phyloP scores from a whole-genome alignment of 2,329 filamentous ascomycete genomes.

The Sarocladium brachiariae region DNA sequence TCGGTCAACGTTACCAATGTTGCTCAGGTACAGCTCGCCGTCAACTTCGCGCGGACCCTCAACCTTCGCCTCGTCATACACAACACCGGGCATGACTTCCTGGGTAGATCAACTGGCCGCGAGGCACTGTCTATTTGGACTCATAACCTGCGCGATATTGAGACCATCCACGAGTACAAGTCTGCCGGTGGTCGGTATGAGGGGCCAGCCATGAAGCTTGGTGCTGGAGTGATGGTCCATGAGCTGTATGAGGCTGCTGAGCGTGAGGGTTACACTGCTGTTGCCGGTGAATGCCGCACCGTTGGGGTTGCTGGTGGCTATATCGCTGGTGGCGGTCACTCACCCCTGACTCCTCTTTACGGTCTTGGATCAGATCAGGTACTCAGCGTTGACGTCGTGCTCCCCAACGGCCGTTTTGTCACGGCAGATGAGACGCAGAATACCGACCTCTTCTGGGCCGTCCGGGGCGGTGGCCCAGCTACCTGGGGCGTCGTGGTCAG shows the following conservation, averaged over 20 bases:
- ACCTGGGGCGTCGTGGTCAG: constrained; percentile 37
- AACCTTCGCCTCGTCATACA: constrained; percentile 45
- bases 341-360: constrained; percentile 35
- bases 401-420: constrained; percentile 34
- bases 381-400: constrained; percentile 42
- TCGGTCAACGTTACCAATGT: constrained; percentile 33
- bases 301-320: constrained; percentile 23
- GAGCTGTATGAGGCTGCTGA: constrained; percentile 7
- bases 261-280: constrained; percentile 4
- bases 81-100: constrained; percentile 47
- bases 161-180: constrained; percentile 18
- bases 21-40: constrained; percentile 36
- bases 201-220: constrained; percentile 31
- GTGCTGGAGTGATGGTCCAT: constrained; percentile 6
- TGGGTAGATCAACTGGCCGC: constrained; percentile 55
- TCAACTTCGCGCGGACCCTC: constrained; percentile 37
- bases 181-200: constrained; percentile 21
- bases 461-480: constrained; percentile 37
- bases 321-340: constrained; percentile 39
- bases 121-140: constrained; percentile 52
- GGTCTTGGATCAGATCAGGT: constrained; percentile 40
- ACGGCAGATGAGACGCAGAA: constrained; percentile 34
- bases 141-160: constrained; percentile 41
- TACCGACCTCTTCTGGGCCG: constrained; percentile 42
- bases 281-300: constrained; percentile 13